Percentiles rank a stretch among this genome's conserved stretches.
phyloP scores from a whole-genome alignment of 2,329 filamentous ascomycete genomes.

The Helicocarpus griseus region DNA sequence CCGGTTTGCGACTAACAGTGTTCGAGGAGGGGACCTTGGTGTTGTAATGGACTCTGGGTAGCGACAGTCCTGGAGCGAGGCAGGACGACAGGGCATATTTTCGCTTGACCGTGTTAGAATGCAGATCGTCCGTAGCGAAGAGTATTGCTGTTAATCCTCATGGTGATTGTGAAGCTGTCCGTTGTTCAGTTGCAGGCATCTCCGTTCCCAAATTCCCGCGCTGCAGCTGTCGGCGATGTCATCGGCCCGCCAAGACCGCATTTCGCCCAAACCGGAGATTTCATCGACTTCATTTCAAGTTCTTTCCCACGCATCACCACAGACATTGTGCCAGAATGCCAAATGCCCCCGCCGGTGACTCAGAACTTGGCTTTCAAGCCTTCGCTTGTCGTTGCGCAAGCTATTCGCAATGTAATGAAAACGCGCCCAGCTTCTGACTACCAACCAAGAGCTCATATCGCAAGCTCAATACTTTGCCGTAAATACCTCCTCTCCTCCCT shows the following conservation, averaged over 20 bases:
- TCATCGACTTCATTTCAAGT: neutral
- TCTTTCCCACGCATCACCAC: neutral
- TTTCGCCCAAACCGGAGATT: neutral
- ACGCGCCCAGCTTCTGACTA: slow-evolving; percentile 15
- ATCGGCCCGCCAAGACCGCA: neutral
- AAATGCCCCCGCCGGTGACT: neutral
- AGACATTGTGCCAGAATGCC: neutral
- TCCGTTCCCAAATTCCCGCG: neutral
- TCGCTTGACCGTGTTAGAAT: neutral
- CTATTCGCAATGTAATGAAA: slow-evolving; percentile 9
- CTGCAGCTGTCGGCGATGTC: neutral
- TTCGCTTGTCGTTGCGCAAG: slow-evolving; percentile 16
- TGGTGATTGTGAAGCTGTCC: neutral
- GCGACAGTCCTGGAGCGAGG: neutral
- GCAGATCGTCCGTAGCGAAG: neutral
- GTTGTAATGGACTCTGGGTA: neutral
- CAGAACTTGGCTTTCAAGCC: neutral
- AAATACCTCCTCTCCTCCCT: slow-evolving; percentile 7
- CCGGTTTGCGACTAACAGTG: neutral
- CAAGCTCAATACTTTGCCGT: slow-evolving; percentile 28
- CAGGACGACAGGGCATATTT: neutral
- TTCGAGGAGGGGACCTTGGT: neutral
- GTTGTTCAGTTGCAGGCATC: neutral
- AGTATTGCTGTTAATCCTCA: neutral
- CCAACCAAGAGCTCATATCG: slow-evolving; percentile 15